phyloP scores from a whole-genome alignment of 2,329 filamentous ascomycete species.

The Colletotrichum endophyticum region DNA sequence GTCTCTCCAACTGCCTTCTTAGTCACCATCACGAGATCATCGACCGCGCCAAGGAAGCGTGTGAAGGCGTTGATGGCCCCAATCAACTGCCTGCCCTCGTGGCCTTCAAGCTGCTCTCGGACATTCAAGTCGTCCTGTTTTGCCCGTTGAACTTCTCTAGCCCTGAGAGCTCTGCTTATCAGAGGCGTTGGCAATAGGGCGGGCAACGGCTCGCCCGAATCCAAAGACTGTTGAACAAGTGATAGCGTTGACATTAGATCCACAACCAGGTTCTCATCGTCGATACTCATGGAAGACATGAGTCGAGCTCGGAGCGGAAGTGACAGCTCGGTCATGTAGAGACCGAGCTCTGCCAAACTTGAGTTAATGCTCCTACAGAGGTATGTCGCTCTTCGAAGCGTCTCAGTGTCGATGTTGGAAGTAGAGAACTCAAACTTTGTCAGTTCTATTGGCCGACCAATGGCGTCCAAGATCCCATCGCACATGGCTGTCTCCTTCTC shows the following conservation, averaged over 20 bases:
- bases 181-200: background rate
- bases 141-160: background rate
- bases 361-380: background rate
- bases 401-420: background rate
- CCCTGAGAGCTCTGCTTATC: background rate
- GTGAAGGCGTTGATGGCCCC: background rate
- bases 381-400: background rate
- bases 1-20: background rate
- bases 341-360: background rate
- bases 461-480: background rate
- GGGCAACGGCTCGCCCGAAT: background rate
- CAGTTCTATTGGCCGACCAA: background rate
- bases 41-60: background rate
- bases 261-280: background rate
- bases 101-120: background rate
- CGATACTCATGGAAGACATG: background rate
- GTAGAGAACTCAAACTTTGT: background rate
- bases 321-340: background rate
- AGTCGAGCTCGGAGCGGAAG: background rate
- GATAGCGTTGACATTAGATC: background rate
- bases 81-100: background rate
- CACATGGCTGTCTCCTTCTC: background rate
- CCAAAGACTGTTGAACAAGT: background rate
- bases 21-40: background rate
- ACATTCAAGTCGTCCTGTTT: background rate